A percentile compares a stretch with the other conserved stretches of the same genome.
Evolutionary conservation across 148 eudicot species (phyloP).

Genomic region (Talinum fruticosum): DNA sequence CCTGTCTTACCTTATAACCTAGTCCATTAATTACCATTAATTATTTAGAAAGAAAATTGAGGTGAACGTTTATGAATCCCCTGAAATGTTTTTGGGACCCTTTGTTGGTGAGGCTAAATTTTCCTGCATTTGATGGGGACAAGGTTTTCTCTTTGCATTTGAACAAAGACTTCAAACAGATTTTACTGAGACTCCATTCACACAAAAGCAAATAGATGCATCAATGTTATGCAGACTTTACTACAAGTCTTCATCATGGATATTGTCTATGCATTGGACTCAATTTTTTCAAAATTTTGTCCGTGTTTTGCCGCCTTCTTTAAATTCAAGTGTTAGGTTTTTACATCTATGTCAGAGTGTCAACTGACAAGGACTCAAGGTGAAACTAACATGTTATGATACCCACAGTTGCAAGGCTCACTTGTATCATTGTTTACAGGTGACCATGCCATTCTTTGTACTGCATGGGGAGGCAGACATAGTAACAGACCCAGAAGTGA

Average conservation of each 20-base stretch:
- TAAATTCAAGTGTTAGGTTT: too few relatives aligned
- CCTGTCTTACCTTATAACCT: too few relatives aligned
- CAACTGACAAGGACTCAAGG: not conserved
- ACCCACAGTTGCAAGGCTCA: not conserved
- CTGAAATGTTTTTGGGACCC: not conserved
- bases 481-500: constrained; percentile 95
- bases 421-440: constrained; percentile 30
- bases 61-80: not conserved
- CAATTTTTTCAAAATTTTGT: not conserved
- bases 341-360: too few relatives aligned
- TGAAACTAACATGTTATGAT: too few relatives aligned
- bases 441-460: constrained; percentile 82
- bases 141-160: not conserved
- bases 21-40: too few relatives aligned
- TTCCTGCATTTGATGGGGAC: not conserved
- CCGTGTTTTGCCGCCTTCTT: too few relatives aligned
- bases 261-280: too few relatives aligned
- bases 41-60: not conserved
- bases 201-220: not conserved
- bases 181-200: not conserved
- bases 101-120: not conserved
- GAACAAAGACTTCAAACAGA: not conserved
- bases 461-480: constrained; percentile 93
- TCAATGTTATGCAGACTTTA: not conserved
- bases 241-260: not conserved